phyloP scores from a whole-genome alignment of 2,329 filamentous ascomycete genomes.

The Colletotrichum echinochloae region DNA sequence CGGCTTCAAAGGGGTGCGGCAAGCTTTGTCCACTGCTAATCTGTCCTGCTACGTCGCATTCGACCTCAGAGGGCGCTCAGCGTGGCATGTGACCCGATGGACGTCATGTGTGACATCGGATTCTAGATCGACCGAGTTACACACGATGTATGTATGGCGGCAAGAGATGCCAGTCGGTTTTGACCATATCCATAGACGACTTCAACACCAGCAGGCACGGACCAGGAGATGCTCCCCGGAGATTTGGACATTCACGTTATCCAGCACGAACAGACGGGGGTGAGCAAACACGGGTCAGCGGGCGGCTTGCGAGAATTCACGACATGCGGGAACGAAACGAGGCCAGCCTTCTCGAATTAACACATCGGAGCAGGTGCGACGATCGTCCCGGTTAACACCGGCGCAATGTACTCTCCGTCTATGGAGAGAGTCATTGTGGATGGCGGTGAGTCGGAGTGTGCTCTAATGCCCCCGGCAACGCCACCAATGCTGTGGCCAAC shows the following conservation, averaged over 20 bases:
- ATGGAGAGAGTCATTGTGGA: constrained; percentile 20
- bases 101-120: not conserved
- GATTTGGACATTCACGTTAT: not conserved
- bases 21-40: constrained; percentile 39
- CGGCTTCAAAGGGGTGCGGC: constrained; percentile 18
- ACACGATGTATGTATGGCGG: not conserved
- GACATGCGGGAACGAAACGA: constrained; percentile 14
- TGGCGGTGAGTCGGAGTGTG: constrained; percentile 38
- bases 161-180: not conserved
- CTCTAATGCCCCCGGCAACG: constrained; percentile 26
- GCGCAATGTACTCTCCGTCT: constrained; percentile 18
- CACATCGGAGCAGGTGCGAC: constrained; percentile 11
- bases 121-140: constrained; percentile 9
- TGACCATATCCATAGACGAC: constrained; percentile 31
- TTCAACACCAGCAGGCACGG: not conserved
- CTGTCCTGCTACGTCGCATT: constrained; percentile 15
- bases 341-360: constrained; percentile 33
- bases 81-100: constrained; percentile 31
- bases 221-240: not conserved
- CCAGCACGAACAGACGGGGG: not conserved
- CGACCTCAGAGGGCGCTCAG: constrained; percentile 8
- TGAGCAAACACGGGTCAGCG: not conserved
- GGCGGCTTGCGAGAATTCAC: not conserved
- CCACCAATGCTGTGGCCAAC: constrained; percentile 17
- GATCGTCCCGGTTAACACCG: constrained; percentile 17